A percentile compares a stretch with the other conserved stretches of the same genome.
Evolutionary conservation across 2,329 filamentous ascomycete genomes (phyloP).

Genomic region (Fusarium udum): DNA sequence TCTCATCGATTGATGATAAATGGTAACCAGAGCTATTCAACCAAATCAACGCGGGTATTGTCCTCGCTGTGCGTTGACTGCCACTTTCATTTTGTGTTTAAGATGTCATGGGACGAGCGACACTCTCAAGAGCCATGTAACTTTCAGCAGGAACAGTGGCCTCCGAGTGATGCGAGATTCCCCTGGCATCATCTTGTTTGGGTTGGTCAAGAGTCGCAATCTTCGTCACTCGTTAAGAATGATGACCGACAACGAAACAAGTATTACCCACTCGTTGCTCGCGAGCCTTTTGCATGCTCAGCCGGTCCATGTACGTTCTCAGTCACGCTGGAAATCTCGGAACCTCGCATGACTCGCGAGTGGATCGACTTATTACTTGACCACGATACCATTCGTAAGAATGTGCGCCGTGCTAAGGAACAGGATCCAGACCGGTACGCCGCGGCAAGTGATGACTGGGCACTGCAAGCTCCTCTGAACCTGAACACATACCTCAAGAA

Average conservation of each 20-base stretch:
- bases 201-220: constrained; percentile 45
- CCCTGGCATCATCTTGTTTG: constrained; percentile 54
- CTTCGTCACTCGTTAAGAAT: constrained; percentile 22
- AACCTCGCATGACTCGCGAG: constrained; percentile 56
- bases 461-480: constrained; percentile 53
- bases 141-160: constrained; percentile 47
- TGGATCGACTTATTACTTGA: constrained; percentile 59
- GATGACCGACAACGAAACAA: constrained; percentile 42
- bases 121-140: constrained; percentile 46
- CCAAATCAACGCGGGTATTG: constrained; percentile 41
- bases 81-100: constrained; percentile 55
- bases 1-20: constrained; percentile 51
- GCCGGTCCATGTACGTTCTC: constrained; percentile 53
- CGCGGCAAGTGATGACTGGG: constrained; percentile 53
- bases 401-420: constrained; percentile 52
- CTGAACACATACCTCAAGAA: constrained; percentile 64
- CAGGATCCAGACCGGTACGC: constrained; percentile 61
- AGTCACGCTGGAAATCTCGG: constrained; percentile 59
- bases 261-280: constrained; percentile 52
- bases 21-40: constrained; percentile 51
- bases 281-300: constrained; percentile 55
- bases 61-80: constrained; percentile 54
- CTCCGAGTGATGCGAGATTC: constrained; percentile 47
- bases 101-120: constrained; percentile 46
- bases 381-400: constrained; percentile 53